Percentiles rank a stretch among this genome's conserved stretches.
phyloP scores from a whole-genome alignment of 768 basidiomycete species.

The Leccinum broughii region DNA sequence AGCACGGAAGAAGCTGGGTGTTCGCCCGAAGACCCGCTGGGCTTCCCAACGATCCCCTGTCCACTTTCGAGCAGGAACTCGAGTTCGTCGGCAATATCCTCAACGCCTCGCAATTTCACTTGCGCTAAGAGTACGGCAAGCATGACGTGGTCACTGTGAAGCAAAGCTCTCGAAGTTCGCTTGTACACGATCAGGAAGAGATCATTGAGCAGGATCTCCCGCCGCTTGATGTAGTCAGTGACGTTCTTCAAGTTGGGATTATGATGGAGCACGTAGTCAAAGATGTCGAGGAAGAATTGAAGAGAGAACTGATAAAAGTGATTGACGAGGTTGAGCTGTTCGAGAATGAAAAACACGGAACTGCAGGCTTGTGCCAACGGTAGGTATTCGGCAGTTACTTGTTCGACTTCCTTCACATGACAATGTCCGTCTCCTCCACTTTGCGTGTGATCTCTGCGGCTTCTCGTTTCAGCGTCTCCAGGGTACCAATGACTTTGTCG shows the following conservation, averaged over 20 bases:
- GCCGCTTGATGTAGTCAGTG: constrained; percentile 68
- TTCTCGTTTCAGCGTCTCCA: constrained; percentile 94
- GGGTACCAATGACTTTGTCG: constrained; percentile 95
- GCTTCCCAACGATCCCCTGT: constrained; percentile 51
- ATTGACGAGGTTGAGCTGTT: constrained; percentile 90
- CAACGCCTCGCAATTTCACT: constrained; percentile 77
- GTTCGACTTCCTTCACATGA: constrained; percentile 98
- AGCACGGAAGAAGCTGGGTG: constrained; percentile 48
- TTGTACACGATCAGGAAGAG: constrained; percentile 87
- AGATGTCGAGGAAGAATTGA: constrained; percentile 97
- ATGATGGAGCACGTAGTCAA: constrained; percentile 89
- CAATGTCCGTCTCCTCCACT: constrained; percentile 92
- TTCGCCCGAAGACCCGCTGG: constrained; percentile 36
- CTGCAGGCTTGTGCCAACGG: constrained; percentile 96
- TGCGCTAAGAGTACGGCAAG: constrained; percentile 89
- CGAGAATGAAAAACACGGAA: constrained; percentile 94
- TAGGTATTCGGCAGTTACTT: constrained; percentile 92
- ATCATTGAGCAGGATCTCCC: constrained; percentile 81
- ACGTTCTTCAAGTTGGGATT: constrained; percentile 88
- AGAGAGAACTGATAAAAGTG: constrained; percentile 99
- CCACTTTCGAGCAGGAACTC: constrained; percentile 93
- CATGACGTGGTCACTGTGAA: constrained; percentile 89
- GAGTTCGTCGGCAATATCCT: constrained; percentile 81
- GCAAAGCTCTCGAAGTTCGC: constrained; percentile 85
- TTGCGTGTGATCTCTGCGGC: constrained; percentile 95